Conservation (phyloP, 2,329 filamentous ascomycete genomes). For the Ophiostoma piceae region DNA sequence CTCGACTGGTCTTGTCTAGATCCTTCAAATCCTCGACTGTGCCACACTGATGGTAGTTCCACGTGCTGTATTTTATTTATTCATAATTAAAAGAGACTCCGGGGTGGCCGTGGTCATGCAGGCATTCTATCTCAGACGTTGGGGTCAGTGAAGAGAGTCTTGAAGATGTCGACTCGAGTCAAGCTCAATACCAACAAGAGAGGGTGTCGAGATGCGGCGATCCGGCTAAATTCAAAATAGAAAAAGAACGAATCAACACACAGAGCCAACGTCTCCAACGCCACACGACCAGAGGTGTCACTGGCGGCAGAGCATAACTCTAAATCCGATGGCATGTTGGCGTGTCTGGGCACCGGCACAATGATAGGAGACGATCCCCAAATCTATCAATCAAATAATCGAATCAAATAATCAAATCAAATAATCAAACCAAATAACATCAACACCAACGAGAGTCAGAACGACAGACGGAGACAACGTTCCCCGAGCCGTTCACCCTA, state of each 20-base stretch:
- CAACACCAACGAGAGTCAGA: neutral
- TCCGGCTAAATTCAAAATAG: constrained; percentile 1
- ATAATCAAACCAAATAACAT: no score
- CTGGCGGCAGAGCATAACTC: neutral
- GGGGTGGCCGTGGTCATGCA: neutral
- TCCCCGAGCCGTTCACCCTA: neutral
- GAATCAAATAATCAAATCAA: neutral
- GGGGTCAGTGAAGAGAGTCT: no score
- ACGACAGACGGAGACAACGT: neutral
- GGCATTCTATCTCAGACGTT: neutral
- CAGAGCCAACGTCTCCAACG: neutral
- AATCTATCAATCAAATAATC: neutral
- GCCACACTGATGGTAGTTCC: neutral
- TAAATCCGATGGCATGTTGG: neutral
- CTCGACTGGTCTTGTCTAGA: neutral
- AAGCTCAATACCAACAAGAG: neutral
- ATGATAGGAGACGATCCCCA: neutral
- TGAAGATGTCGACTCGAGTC: neutral
- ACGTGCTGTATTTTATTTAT: neutral
- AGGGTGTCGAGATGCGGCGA: neutral
- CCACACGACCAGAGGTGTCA: neutral
- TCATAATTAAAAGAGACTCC: neutral
- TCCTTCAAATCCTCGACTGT: neutral
- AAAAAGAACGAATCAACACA: neutral
- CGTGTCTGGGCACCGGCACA: neutral